Base-by-base conservation (phyloP, 2,329 filamentous ascomycete species). In the Sphaerostilbella broomeana region DNA sequence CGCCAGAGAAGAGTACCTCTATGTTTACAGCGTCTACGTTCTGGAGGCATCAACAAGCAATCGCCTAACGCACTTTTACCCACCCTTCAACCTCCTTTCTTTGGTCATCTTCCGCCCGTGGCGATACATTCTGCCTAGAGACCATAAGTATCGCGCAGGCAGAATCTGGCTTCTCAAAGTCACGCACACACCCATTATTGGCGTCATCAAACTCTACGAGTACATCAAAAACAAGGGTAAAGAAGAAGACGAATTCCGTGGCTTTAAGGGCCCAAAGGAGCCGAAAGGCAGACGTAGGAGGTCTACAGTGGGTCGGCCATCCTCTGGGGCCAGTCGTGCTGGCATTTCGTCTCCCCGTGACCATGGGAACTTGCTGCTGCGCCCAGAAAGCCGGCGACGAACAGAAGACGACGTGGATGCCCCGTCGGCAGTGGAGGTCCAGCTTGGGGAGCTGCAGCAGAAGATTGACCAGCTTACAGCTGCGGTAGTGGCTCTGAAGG, bases 1-100 rank as follows among this genome's bases (percentile, higher is more conserved):
- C 49, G 77, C 78, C 26, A 70, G 70, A 42, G 84, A 88, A 54
- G 85, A 90, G 59, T 89, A 89, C 53, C 70, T 89, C 22, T 88
- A 85, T 55, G 79, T 87, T 52, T 89, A 80, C 60, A 76, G 71
- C 49, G 71, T 77, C 35, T 79, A 79, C 57, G 79, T 79, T 48
- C 68, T 79, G 40, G 73, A 80, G 59, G 78, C 79, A 11, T 81
- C 78, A 34, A 83, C 80, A 28, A 79, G 75, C 51, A 82, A 82
- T 50, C 69, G 79, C 32, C 70, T 84, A 22, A 83, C 79, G 4
- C 78, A 83, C 59, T 84, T 83, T 55, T 81, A 81, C 51, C 79
- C 79, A 35, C 80, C 80, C 2, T 75, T 83, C 51, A 92, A 90
- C 58, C 72, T 92, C 26, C 67, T 90, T 30, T 81, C 85, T 6